Conservation (phyloP, 257 asterid genomes). For the Avicennia marina region DNA sequence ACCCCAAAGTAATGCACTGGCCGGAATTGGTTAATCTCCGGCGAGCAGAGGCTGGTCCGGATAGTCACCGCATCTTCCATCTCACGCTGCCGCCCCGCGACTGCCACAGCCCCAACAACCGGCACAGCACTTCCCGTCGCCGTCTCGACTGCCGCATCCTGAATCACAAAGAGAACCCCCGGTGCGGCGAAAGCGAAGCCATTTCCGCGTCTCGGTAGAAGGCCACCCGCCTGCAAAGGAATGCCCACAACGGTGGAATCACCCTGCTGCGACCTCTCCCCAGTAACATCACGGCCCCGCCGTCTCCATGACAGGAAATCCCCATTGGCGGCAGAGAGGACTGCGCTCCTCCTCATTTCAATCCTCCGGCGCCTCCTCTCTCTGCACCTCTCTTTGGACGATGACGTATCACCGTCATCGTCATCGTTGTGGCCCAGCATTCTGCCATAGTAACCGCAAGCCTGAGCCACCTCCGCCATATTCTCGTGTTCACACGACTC, state of each 20-base stretch:
- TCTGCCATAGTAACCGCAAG: not conserved
- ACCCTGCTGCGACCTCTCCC: not conserved
- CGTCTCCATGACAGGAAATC: not conserved
- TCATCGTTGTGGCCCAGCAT: too few relatives aligned
- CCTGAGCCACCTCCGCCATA: conserved; percentile 14
- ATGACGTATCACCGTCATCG: not conserved
- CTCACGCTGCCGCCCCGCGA: conserved; percentile 19
- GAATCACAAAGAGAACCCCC: not conserved
- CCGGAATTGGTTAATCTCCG: conserved; percentile 10
- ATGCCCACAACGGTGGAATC: not conserved
- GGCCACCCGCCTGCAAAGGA: not conserved
- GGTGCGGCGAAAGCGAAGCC: not conserved
- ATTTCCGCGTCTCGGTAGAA: not conserved
- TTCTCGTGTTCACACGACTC: not conserved
- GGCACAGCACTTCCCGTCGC: conserved; percentile 7
- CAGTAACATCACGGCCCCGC: not conserved
- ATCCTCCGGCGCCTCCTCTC: conserved; percentile 18
- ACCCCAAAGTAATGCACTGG: conserved; percentile 41
- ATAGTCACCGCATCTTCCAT: conserved; percentile 39
- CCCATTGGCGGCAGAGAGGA: not conserved
- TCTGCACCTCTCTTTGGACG: not conserved
- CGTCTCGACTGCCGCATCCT: not conserved
- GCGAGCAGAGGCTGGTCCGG: conserved; percentile 17
- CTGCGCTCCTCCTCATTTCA: conserved; percentile 4
- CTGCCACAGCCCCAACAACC: conserved; percentile 20